phyloP scores from a whole-genome alignment of 805 yeast genomes.

The Wickerhamomyces alni region DNA sequence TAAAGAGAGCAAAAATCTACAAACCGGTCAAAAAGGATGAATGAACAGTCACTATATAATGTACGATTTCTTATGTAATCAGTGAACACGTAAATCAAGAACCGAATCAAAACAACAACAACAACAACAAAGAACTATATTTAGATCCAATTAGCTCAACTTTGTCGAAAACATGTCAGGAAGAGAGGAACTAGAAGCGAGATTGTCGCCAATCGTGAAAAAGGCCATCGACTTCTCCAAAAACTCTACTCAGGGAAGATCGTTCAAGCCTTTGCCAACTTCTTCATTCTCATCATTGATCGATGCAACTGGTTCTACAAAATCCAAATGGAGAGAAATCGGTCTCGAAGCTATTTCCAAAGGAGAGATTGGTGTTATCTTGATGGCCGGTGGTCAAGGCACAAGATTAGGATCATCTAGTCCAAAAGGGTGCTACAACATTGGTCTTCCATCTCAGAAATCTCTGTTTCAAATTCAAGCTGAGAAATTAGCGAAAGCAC shows the following conservation, averaged over 20 bases:
- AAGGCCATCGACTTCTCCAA: constrained; percentile 37
- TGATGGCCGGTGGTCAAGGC: constrained; percentile 99
- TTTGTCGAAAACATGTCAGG: neutral
- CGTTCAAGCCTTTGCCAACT: constrained; percentile 43
- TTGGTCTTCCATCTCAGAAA: constrained; percentile 77
- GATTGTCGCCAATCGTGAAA: constrained; percentile 21
- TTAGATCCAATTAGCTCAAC: neutral
- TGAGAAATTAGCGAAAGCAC: constrained; percentile 67
- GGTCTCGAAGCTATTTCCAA: constrained; percentile 67
- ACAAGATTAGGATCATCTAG: constrained; percentile 83
- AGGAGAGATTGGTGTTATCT: constrained; percentile 79
- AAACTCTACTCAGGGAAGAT: constrained; percentile 21
- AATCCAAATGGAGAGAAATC: constrained; percentile 18
- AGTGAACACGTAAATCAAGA: neutral
- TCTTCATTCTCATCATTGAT: constrained; percentile 44
- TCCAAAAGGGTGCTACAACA: constrained; percentile 93
- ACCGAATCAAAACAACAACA: neutral
- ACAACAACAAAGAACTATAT: neutral
- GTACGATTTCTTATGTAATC: neutral
- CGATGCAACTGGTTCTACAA: constrained; percentile 21
- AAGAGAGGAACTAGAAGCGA: constrained; percentile 12
- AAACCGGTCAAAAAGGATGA: neutral
- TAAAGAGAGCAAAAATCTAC: neutral
- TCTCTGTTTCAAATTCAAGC: constrained; percentile 91
- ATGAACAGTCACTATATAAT: neutral